Evolutionary conservation across 1,284 basidiomycete genomes (phyloP).

Genomic region (Ustilago tritici): DNA sequence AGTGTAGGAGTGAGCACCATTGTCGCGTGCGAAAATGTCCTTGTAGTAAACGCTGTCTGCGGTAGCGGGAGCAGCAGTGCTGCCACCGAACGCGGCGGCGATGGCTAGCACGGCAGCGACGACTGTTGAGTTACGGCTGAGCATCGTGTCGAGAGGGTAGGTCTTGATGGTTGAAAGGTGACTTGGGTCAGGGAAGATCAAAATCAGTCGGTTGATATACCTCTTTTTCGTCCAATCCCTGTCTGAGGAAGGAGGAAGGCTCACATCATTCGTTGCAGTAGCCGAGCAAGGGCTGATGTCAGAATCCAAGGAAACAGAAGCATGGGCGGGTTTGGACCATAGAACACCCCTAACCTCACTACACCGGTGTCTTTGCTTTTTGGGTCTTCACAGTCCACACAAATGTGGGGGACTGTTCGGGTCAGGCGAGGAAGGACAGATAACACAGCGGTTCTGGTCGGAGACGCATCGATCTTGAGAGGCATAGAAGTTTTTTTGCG

Average conservation of each 20-base stretch:
- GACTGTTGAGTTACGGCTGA: slow-evolving; percentile 11
- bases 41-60: slow-evolving; percentile 5
- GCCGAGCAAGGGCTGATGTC: slow-evolving; percentile 3
- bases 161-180: not conserved
- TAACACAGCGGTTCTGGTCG: not conserved
- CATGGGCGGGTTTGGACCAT: not conserved
- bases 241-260: not conserved
- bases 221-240: not conserved
- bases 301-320: not conserved
- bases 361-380: not conserved
- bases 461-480: not conserved
- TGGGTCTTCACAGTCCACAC: not conserved
- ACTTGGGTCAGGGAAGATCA: not conserved
- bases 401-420: not conserved
- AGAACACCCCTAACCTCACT: slow-evolving; percentile 1
- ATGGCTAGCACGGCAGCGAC: slow-evolving; percentile 14
- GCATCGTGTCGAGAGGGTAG: not conserved
- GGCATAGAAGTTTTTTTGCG: not conserved
- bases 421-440: not conserved
- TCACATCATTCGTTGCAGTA: not conserved
- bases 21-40: slow-evolving; percentile 22
- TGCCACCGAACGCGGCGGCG: slow-evolving; percentile 5
- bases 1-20: slow-evolving; percentile 35
- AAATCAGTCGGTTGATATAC: not conserved
- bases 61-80: slow-evolving; percentile 12